Conservation (phyloP, 208 protist species). For the Acanthamoeba comandoni region DNA sequence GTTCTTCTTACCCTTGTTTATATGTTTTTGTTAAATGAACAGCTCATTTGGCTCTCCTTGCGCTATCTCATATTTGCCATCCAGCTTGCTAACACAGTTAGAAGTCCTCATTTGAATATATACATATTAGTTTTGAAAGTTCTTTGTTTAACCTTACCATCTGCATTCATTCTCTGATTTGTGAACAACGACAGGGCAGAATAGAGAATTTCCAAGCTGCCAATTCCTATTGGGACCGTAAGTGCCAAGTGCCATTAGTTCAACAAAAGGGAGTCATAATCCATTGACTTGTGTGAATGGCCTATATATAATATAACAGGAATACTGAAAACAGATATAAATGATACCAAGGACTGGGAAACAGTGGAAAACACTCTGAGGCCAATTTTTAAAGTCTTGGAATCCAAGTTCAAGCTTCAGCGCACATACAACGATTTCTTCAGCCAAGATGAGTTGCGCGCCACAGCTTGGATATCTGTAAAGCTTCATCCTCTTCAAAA, state of each 20-base stretch:
- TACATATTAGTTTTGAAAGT: too few relatives aligned
- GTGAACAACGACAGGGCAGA: neutral
- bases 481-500: too few relatives aligned
- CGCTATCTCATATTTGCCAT: conserved; percentile 61
- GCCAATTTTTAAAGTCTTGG: conserved; percentile 28
- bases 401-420: conserved; percentile 5
- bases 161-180: neutral
- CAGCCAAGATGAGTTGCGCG: conserved; percentile 45
- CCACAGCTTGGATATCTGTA: conserved; percentile 26
- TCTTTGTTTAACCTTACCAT: neutral
- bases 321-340: neutral
- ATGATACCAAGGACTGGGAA: conserved; percentile 57
- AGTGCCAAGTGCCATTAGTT: too few relatives aligned
- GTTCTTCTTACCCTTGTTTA: neutral
- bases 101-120: too few relatives aligned
- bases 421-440: conserved; percentile 50
- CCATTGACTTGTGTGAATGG: too few relatives aligned
- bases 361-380: conserved; percentile 26
- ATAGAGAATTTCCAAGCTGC: conserved; percentile 52
- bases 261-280: too few relatives aligned
- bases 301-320: too few relatives aligned
- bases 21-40: neutral
- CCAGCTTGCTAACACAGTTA: conserved; percentile 15
- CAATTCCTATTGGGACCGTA: conserved; percentile 7
- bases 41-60: conserved; percentile 67